phyloP scores from a whole-genome alignment of 345 rosid species.

The Boechera retrofracta region DNA sequence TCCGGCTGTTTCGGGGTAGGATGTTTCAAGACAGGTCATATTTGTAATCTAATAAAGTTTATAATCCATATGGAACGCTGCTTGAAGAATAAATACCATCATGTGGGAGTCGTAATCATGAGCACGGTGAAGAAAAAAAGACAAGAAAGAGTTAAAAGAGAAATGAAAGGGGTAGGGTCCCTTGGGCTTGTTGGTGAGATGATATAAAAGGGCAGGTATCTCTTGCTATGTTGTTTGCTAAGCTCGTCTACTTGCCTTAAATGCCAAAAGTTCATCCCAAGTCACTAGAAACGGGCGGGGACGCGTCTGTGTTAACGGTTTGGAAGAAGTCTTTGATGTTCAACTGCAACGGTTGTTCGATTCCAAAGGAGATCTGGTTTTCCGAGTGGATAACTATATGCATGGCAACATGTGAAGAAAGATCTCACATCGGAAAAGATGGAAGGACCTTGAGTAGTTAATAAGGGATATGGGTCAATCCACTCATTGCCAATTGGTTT shows the following conservation, averaged over 20 bases:
- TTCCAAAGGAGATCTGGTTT: slow-evolving; percentile 61
- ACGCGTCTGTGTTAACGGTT: slow-evolving; percentile 56
- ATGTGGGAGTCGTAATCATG: slow-evolving; percentile 11
- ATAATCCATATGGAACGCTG: slow-evolving; percentile 1
- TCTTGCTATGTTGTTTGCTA: slow-evolving; percentile 18
- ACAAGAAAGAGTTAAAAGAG: slow-evolving; percentile 1
- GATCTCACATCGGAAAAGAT: too few species aligned
- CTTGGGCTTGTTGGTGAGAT: not conserved
- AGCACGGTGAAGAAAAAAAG: slow-evolving; percentile 14
- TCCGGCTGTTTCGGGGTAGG: too few species aligned
- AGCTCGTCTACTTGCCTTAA: not conserved
- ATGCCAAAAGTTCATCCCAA: slow-evolving; percentile 76
- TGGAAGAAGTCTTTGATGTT: slow-evolving; percentile 87
- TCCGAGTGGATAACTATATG: slow-evolving; percentile 75
- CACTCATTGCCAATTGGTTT: too few species aligned
- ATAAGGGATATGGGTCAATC: too few species aligned
- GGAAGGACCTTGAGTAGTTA: too few species aligned
- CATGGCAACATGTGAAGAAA: slow-evolving; percentile 30
- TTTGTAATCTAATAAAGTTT: slow-evolving; percentile 8
- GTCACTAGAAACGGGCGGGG: not conserved
- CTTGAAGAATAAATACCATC: not conserved
- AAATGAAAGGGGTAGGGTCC: slow-evolving; percentile 12
- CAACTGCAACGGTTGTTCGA: slow-evolving; percentile 80
- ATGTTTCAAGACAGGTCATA: not conserved
- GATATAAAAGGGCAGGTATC: not conserved